phyloP scores from a whole-genome alignment of 1,284 basidiomycete species.

The Singerocomus inundabilis region DNA sequence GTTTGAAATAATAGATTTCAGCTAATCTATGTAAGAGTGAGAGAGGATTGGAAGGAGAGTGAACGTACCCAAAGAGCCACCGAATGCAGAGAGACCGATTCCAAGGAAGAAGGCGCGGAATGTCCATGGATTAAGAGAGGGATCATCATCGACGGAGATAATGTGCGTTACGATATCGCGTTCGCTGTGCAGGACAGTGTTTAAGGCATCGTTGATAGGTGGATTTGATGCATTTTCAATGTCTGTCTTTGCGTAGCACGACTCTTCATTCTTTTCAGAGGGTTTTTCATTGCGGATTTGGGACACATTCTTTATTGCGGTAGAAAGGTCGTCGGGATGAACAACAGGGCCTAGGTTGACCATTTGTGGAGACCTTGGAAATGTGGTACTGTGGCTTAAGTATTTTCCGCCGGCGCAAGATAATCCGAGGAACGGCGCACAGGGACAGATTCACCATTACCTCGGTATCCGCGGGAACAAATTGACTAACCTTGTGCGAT shows the following conservation, averaged over 20 bases:
- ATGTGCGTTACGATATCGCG: conserved; percentile 52
- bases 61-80: conserved; percentile 44
- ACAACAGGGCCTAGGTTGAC: neutral
- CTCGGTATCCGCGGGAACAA: neutral
- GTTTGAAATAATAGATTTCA: conserved; percentile 66
- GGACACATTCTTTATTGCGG: conserved; percentile 14
- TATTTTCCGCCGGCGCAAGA: neutral
- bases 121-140: conserved; percentile 55
- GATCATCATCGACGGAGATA: conserved; percentile 55
- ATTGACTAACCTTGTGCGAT: neutral
- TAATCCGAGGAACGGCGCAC: neutral
- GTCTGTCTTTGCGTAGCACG: conserved; percentile 28
- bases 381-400: conserved; percentile 7
- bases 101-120: conserved; percentile 59
- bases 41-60: neutral
- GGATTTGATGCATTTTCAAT: conserved; percentile 31
- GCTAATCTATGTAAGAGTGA: conserved; percentile 23
- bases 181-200: conserved; percentile 40
- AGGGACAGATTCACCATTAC: neutral
- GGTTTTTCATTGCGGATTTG: conserved; percentile 33
- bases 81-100: conserved; percentile 58
- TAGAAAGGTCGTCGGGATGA: neutral
- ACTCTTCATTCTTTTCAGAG: conserved; percentile 13
- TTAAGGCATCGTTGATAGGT: conserved; percentile 17
- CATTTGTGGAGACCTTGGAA: conserved; percentile 5